Conservation (phyloP, 2,329 filamentous ascomycete species). For the Beauveria sp. region DNA sequence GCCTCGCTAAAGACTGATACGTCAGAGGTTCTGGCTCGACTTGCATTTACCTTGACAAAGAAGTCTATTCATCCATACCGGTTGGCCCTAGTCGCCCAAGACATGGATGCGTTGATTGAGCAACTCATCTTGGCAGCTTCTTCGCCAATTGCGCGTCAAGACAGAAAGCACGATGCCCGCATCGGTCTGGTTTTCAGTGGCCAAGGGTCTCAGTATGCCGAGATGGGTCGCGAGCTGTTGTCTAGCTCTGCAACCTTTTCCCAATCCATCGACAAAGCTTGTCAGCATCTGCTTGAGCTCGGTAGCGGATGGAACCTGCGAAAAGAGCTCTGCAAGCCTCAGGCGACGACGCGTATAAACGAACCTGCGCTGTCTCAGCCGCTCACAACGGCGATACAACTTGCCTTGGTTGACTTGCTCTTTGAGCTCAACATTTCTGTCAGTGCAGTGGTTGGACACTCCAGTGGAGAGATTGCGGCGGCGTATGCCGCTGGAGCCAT, state of each 20-base stretch:
- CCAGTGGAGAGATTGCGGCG: conserved; percentile 34
- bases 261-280: conserved; percentile 18
- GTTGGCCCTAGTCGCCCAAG: conserved; percentile 13
- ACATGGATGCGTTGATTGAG: conserved; percentile 12
- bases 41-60: conserved; percentile 13
- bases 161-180: conserved; percentile 5
- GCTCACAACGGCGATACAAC: conserved; percentile 33
- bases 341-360: conserved; percentile 20
- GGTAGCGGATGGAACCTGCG: background rate
- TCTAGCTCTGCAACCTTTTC: conserved; percentile 22
- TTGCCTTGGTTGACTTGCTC: conserved; percentile 33
- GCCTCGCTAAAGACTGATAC: background rate
- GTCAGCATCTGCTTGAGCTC: conserved; percentile 1
- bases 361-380: conserved; percentile 31
- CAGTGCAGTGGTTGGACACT: conserved; percentile 31
- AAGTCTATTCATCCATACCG: conserved; percentile 12
- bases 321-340: background rate
- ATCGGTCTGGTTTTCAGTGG: conserved; percentile 23
- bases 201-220: conserved; percentile 24
- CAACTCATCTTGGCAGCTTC: conserved; percentile 6
- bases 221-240: conserved; percentile 24
- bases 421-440: conserved; percentile 29
- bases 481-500: conserved; percentile 33
- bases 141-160: conserved; percentile 9
- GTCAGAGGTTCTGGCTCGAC: conserved; percentile 8